Evolutionary conservation across 805 yeast genomes (phyloP).

Genomic region (Metschnikowia reukaufii): DNA sequence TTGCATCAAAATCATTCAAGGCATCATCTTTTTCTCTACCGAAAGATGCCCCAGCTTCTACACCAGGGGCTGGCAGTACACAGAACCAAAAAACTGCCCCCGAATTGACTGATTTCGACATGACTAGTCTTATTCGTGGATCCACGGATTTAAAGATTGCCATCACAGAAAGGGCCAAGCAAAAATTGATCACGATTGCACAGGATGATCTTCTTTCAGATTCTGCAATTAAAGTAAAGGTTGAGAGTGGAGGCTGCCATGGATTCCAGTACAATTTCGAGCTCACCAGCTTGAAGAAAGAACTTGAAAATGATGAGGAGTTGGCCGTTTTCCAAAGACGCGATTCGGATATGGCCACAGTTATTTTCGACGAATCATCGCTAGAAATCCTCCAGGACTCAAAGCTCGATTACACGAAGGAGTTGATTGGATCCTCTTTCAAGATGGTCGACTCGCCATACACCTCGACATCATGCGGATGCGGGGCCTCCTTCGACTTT

Average conservation of each 20-base stretch:
- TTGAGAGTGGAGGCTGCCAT: slow-evolving; percentile 97
- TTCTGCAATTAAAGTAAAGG: slow-evolving; percentile 68
- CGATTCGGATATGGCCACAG: slow-evolving; percentile 52
- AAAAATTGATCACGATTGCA: slow-evolving; percentile 54
- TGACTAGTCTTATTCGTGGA: slow-evolving; percentile 38
- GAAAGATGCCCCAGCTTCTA: slow-evolving; percentile 15
- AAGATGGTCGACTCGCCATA: slow-evolving; percentile 89
- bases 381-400: slow-evolving; percentile 81
- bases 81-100: background rate
- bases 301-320: slow-evolving; percentile 30
- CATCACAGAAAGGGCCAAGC: slow-evolving; percentile 47
- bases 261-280: slow-evolving; percentile 89
- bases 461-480: slow-evolving; percentile 55
- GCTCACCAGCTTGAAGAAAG: slow-evolving; percentile 47
- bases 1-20: slow-evolving; percentile 22
- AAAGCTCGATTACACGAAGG: slow-evolving; percentile 84
- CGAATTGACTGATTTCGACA: slow-evolving; percentile 21
- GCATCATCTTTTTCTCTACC: slow-evolving; percentile 33
- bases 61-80: background rate
- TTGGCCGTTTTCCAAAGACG: slow-evolving; percentile 62
- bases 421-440: slow-evolving; percentile 91
- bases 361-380: slow-evolving; percentile 78
- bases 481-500: slow-evolving; percentile 48
- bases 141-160: slow-evolving; percentile 42
- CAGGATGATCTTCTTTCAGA: slow-evolving; percentile 50